These are phyloP conservation scores for Acaromyces ingoldii DNA, from an alignment of 1,284 basidiomycete genomes.

Conservation along the genomic window DNA sequence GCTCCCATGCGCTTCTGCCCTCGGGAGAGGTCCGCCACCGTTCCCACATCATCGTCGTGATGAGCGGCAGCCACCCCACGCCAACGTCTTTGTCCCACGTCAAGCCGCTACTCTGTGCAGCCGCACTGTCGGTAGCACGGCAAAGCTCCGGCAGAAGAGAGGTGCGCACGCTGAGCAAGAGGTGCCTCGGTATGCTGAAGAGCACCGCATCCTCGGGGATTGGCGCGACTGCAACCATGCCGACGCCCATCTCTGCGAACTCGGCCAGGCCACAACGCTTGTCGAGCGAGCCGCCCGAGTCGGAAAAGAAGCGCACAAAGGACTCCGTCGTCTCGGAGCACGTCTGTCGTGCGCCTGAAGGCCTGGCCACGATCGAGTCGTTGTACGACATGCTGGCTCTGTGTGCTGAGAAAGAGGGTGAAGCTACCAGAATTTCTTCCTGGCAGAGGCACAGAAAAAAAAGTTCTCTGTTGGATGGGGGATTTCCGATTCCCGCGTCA, in stretches of 20 bases:
- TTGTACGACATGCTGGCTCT: not conserved
- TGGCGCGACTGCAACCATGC: constrained; percentile 66
- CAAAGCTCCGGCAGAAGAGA: constrained; percentile 60
- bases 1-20: not conserved
- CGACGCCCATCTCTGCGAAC: constrained; percentile 64
- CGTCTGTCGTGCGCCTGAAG: constrained; percentile 11
- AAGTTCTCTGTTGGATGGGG: too few species aligned
- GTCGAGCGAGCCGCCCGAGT: constrained; percentile 49
- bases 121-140: not conserved
- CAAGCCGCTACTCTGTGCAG: not conserved
- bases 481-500: too few species aligned
- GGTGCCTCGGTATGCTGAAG: constrained; percentile 73
- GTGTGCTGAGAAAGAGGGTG: too few species aligned
- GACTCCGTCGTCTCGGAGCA: constrained; percentile 18
- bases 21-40: constrained; percentile 48
- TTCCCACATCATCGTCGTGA: constrained; percentile 95
- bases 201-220: constrained; percentile 70
- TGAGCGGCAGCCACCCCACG: constrained; percentile 77
- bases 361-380: not conserved
- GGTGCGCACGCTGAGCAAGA: constrained; percentile 75
- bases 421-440: too few species aligned
- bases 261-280: constrained; percentile 55
- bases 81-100: constrained; percentile 12
- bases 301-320: constrained; percentile 53
- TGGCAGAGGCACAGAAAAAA: too few species aligned